Base-by-base conservation (phyloP, 202 grass and related monocot species). In the Thinopyrum obtusiflorum region DNA sequence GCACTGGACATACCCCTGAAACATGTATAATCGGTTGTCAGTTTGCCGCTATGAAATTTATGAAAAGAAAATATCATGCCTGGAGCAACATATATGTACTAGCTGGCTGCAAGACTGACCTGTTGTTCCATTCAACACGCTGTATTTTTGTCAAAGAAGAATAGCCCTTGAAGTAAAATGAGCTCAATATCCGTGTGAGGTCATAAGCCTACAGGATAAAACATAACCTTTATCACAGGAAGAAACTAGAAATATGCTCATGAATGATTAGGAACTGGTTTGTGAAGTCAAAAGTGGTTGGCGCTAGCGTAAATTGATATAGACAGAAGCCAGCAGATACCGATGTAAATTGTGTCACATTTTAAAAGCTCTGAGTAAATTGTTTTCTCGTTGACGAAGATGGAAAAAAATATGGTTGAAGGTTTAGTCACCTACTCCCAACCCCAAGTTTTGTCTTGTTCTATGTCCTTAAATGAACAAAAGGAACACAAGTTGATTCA, bases 1-100 rank as follows among this genome's bases (percentile, higher is more conserved):
- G 84, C 86, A 9, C 82, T 99, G 35, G 93, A 99, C 97, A 99
- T 99, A 81, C 97, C 97, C 91, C 97, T 99, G 82, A 80, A 97
- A 84, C 39, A 92, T 61, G 27, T 72, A 57, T 51, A 89, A 61
- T 36, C 79, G 23, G 35, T 79, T 69, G 76, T 90, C 79, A 90
- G 40, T 26, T 82, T 69, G 65, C 86, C 62, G 65, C 67, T 73
- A 78, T 77, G 46, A 73, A 72, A 86, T 60, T 79, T 67, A 33
- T 36, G 47, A 35, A 26, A 72, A 40, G 21, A 35, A 89, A 89
- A 39, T 11, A 78, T 49, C 29, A 47, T 70, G 53, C n/a, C 2
- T 23, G 11, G 64, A 80, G 28, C 17, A 62, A 60, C 44, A 37
- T 66, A 84, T 31, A 63, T 87, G 17, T 67, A 65, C 8, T 61